phyloP scores from a whole-genome alignment of 2,329 filamentous ascomycete genomes.

The Exserohilum turcica region DNA sequence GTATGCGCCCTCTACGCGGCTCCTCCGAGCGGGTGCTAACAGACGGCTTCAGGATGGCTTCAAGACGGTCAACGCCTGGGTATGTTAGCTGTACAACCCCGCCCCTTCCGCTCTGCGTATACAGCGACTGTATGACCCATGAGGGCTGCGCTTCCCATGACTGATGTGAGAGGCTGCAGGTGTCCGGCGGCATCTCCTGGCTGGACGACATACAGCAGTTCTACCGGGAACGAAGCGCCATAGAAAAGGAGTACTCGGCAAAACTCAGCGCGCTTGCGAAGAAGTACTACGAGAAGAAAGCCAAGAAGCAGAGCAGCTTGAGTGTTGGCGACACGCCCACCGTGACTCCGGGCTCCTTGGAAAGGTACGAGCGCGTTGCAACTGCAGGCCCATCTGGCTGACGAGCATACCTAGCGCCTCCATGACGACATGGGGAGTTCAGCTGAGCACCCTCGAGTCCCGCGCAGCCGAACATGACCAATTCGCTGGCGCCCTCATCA shows the following conservation, averaged over 20 bases:
- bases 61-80: conserved; percentile 91
- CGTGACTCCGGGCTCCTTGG: conserved; percentile 92
- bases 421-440: conserved; percentile 94
- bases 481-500: conserved; percentile 77
- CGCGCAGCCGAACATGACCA: conserved; percentile 88
- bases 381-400: conserved; percentile 1
- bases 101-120: not conserved
- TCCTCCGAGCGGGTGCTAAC: conserved; percentile 32
- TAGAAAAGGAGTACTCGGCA: conserved; percentile 95
- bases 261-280: conserved; percentile 88
- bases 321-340: conserved; percentile 92
- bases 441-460: conserved; percentile 86
- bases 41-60: conserved; percentile 77
- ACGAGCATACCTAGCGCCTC: conserved; percentile 69
- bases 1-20: conserved; percentile 54
- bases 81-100: conserved; percentile 46
- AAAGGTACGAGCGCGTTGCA: conserved; percentile 64
- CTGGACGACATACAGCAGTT: conserved; percentile 96
- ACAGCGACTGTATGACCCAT: conserved; percentile 14
- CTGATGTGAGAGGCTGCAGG: conserved; percentile 52
- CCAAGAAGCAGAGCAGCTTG: conserved; percentile 81
- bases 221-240: conserved; percentile 89
- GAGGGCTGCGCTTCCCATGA: conserved; percentile 10
- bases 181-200: conserved; percentile 86
- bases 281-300: conserved; percentile 97